Evolutionary conservation across 2,329 filamentous ascomycete genomes (phyloP), one percentile per base, ranked within the genome.

Genomic region (Cladobotryum protrusum): DNA sequence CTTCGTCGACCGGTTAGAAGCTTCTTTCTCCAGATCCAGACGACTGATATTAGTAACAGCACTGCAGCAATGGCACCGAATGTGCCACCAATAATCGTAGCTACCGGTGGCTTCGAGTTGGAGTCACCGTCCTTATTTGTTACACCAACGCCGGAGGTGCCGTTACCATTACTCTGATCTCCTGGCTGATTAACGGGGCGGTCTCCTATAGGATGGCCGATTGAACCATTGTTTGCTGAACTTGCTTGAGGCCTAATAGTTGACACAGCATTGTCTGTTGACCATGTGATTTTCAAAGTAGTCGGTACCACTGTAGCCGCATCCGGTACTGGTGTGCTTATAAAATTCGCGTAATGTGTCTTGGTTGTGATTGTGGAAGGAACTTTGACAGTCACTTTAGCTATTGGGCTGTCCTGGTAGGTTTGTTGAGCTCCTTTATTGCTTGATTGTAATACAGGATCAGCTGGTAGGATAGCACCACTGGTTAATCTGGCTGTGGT

Each of bases 21-120:
- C 11, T 69, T 68, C 54, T 74, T 74, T 44, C 71, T 66, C 68
- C 71, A 72, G 54, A 77, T 68, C 77, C 76, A 82, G 9, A 78
- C 56, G 3, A 79, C 53, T 37, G 81, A 69, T 0, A 66, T 70
- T 18, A 78, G 56, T 14, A 81, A 51, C 3, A 69, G 68, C 34
- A 67, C 32, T 14, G 54, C 64, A 1, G 73, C 70, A 2, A 78
- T 59, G 4, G 72, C 72, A 24, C 77, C 78, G 4, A 79, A 62
- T 3, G 79, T 72, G 36, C 77, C 73, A 9, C 74, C 78, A 1
- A 75, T 75, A 40, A 82, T 69, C 5, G 72, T 72, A 5, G 59
- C 59, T 3, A 57, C 62, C 5, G 61, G 45, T 11, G 57, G 54
- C 6, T 40, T 52, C 14, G 54, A 48, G 15, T 43, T 37, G 3